A percentile compares a stretch with the other conserved stretches of the same genome.
phyloP scores from a whole-genome alignment of 1,139 yeast species.

The Pichia sp. region DNA sequence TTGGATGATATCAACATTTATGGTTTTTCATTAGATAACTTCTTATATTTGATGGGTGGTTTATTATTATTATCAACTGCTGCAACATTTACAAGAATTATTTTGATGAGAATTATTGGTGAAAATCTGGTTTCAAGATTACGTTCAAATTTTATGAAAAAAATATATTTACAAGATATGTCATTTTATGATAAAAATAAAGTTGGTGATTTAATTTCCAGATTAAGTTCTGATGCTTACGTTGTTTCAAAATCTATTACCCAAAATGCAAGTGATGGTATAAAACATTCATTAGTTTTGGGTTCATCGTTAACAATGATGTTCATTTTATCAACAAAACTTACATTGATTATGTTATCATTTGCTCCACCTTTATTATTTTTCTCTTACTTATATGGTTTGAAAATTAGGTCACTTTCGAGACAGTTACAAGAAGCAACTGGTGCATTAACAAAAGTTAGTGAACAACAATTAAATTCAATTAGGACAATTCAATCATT shows the following conservation, averaged over 20 bases:
- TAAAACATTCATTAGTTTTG: slow-evolving; percentile 73
- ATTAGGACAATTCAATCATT: slow-evolving; percentile 83
- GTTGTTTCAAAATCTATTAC: slow-evolving; percentile 84
- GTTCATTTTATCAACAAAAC: slow-evolving; percentile 76
- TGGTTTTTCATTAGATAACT: slow-evolving; percentile 43
- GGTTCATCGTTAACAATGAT: slow-evolving; percentile 80
- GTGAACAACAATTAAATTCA: slow-evolving; percentile 87
- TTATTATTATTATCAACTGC: slow-evolving; percentile 63
- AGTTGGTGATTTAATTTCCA: slow-evolving; percentile 87
- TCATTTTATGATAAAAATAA: slow-evolving; percentile 89
- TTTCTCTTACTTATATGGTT: slow-evolving; percentile 74
- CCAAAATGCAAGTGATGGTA: slow-evolving; percentile 86
- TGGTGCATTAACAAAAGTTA: slow-evolving; percentile 79
- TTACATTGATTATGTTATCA: slow-evolving; percentile 68
- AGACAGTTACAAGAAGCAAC: slow-evolving; percentile 77
- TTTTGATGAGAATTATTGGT: slow-evolving; percentile 68
- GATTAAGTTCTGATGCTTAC: slow-evolving; percentile 84
- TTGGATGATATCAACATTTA: slow-evolving; percentile 36
- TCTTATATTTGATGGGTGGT: slow-evolving; percentile 43
- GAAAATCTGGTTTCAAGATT: slow-evolving; percentile 82
- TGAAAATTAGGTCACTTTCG: slow-evolving; percentile 68
- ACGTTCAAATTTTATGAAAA: slow-evolving; percentile 68
- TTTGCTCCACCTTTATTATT: slow-evolving; percentile 77
- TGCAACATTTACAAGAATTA: slow-evolving; percentile 76
- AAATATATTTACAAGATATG: slow-evolving; percentile 78